A percentile compares a stretch with the other conserved stretches of the same genome.
Evolutionary conservation across 2,329 filamentous ascomycete species (phyloP).

Genomic region (Talaromyces sp.): DNA sequence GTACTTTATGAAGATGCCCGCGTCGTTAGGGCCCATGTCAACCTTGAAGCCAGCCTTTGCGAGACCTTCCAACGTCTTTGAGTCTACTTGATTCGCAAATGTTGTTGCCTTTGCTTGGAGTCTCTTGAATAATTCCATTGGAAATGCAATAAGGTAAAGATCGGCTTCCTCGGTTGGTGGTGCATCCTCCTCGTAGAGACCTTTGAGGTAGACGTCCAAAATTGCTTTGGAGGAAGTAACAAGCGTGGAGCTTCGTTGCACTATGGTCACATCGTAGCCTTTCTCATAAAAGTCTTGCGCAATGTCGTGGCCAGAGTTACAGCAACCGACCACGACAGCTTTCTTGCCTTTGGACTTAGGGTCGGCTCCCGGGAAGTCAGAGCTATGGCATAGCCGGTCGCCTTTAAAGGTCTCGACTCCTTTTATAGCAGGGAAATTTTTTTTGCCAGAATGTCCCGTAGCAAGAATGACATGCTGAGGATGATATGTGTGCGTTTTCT

Average conservation of each 20-base stretch:
- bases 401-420: constrained; percentile 54
- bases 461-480: constrained; percentile 62
- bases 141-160: constrained; percentile 53
- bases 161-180: constrained; percentile 65
- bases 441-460: constrained; percentile 65
- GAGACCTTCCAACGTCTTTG: constrained; percentile 41
- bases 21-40: constrained; percentile 53
- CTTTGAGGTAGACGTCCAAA: constrained; percentile 49
- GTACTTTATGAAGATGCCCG: constrained; percentile 59
- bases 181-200: constrained; percentile 42
- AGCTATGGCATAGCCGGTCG: constrained; percentile 56
- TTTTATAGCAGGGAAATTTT: constrained; percentile 46
- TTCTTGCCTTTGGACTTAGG: constrained; percentile 50
- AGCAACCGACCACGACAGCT: constrained; percentile 62
- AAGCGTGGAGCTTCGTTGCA: constrained; percentile 62
- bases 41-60: constrained; percentile 56
- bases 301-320: constrained; percentile 66
- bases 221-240: constrained; percentile 56
- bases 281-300: constrained; percentile 63
- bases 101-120: constrained; percentile 47
- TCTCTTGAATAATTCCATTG: constrained; percentile 56
- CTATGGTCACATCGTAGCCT: constrained; percentile 63
- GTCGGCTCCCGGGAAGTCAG: constrained; percentile 52
- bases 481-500: constrained; percentile 51
- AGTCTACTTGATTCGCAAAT: constrained; percentile 29